A percentile compares a stretch with the other conserved stretches of the same genome.
Evolutionary conservation across 148 eudicot species (phyloP).

Genomic region (Bassia scoparia): DNA sequence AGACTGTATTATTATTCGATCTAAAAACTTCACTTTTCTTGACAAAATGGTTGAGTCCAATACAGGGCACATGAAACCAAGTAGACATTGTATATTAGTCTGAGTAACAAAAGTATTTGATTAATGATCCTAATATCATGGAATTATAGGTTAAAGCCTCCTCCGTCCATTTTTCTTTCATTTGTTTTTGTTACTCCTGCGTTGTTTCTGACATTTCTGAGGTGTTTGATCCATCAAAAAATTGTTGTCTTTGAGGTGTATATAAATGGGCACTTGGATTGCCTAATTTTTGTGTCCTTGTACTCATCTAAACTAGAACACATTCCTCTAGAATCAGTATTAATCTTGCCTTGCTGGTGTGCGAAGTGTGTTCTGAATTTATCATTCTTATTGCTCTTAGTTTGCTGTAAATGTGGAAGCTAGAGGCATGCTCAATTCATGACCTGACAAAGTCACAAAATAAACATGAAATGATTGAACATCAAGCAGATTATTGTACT

Average conservation of each 20-base stretch:
- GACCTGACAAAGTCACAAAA: not conserved
- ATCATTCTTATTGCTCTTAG: not conserved
- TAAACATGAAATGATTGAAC: not conserved
- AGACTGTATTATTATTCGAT: too few species aligned
- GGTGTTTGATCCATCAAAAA: not conserved
- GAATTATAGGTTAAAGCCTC: not conserved
- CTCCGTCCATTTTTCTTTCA: not conserved
- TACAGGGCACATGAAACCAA: too few species aligned
- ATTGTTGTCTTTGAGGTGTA: not conserved
- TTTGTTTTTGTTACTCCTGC: not conserved
- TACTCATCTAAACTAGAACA: not conserved
- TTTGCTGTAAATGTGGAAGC: not conserved
- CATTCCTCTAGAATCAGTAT: not conserved
- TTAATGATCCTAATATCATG: not conserved
- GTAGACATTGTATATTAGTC: too few species aligned
- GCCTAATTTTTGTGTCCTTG: not conserved
- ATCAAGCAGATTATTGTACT: constrained; percentile 1
- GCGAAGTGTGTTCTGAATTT: not conserved
- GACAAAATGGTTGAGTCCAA: too few species aligned
- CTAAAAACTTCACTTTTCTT: too few species aligned
- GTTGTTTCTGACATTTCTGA: not conserved
- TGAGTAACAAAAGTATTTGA: too few species aligned
- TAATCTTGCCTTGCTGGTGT: not conserved
- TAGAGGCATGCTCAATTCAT: not conserved
- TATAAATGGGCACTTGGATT: not conserved